A percentile compares a stretch with the other conserved stretches of the same genome.
Evolutionary conservation across 768 basidiomycete genomes (phyloP).

Genomic region (Lactarius psammicola): DNA sequence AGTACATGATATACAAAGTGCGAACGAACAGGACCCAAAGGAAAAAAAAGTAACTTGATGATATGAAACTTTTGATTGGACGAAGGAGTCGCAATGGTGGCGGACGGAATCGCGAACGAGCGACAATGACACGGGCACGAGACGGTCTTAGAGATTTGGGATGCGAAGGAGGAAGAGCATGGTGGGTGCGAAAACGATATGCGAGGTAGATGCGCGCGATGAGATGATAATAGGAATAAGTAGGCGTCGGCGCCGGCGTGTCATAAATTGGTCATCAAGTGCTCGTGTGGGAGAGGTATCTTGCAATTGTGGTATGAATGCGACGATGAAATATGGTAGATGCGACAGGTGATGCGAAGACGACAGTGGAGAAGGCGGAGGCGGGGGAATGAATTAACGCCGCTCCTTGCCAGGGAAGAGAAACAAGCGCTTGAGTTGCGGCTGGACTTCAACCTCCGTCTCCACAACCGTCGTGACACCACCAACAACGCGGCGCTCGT

Average conservation of each 20-base stretch:
- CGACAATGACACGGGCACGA: constrained; percentile 23
- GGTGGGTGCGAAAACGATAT: constrained; percentile 22
- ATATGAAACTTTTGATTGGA: constrained; percentile 23
- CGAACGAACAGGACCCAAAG: constrained; percentile 12
- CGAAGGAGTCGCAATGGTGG: constrained; percentile 16
- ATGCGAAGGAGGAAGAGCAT: constrained; percentile 17
- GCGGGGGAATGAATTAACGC: constrained; percentile 7
- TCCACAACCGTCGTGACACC: constrained; percentile 54
- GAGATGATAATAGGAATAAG: constrained; percentile 30
- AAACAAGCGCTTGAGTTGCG: constrained; percentile 64
- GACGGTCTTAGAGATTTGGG: constrained; percentile 17
- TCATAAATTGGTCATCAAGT: constrained; percentile 25
- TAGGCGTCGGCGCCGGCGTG: constrained; percentile 27
- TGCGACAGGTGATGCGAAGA: constrained; percentile 17
- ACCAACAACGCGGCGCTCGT: constrained; percentile 48
- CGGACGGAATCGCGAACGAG: constrained; percentile 19
- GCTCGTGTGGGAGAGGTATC: constrained; percentile 28
- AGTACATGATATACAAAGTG: constrained; percentile 28
- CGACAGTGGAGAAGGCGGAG: constrained; percentile 15
- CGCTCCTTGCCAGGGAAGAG: constrained; percentile 53
- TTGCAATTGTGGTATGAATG: constrained; percentile 28
- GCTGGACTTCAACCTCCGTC: constrained; percentile 52
- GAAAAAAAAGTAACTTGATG: constrained; percentile 16
- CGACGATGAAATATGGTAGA: constrained; percentile 18
- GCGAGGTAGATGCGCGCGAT: constrained; percentile 28